phyloP scores from a whole-genome alignment of 768 basidiomycete species.

The Termitomyces heimii region DNA sequence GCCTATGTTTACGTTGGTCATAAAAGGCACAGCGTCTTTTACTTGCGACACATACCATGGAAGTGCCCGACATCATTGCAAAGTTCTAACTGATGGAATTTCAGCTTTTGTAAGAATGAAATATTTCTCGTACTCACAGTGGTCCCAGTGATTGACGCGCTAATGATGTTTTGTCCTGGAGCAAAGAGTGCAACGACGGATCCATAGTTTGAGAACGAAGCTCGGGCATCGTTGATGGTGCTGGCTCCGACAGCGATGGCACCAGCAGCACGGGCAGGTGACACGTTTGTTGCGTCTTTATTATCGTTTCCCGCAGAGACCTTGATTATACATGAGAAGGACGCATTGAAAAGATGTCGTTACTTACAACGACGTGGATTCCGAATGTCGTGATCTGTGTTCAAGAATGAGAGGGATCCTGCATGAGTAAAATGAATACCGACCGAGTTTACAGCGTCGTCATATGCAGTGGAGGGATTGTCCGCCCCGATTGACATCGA shows the following conservation, averaged over 20 bases:
- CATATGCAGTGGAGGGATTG: not conserved
- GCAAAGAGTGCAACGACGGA: slow-evolving; percentile 27
- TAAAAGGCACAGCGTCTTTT: too few species aligned
- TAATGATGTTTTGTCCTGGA: slow-evolving; percentile 23
- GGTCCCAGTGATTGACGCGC: slow-evolving; percentile 14
- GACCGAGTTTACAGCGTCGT: not conserved
- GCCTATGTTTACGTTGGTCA: too few species aligned
- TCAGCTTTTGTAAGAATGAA: too few species aligned
- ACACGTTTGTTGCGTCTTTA: not conserved
- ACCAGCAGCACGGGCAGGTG: slow-evolving; percentile 5
- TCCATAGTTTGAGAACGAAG: slow-evolving; percentile 30
- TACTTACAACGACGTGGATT: slow-evolving; percentile 1
- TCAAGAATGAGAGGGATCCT: too few species aligned
- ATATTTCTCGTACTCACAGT: too few species aligned
- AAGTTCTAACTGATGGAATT: too few species aligned
- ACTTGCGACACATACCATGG: slow-evolving; percentile 4
- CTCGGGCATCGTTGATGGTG: slow-evolving; percentile 21
- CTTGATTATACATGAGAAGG: too few species aligned
- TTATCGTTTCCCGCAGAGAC: slow-evolving; percentile 11
- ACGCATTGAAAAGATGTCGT: too few species aligned
- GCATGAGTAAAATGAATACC: too few species aligned
- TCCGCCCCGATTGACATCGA: not conserved
- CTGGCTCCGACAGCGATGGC: slow-evolving; percentile 10
- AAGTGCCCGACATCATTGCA: too few species aligned
- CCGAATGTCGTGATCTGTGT: slow-evolving; percentile 1